Evolutionary conservation across 371 early-diverging fungal species (phyloP), one percentile per base, ranked within the genome.

Genomic region (Mucor irregularis): DNA sequence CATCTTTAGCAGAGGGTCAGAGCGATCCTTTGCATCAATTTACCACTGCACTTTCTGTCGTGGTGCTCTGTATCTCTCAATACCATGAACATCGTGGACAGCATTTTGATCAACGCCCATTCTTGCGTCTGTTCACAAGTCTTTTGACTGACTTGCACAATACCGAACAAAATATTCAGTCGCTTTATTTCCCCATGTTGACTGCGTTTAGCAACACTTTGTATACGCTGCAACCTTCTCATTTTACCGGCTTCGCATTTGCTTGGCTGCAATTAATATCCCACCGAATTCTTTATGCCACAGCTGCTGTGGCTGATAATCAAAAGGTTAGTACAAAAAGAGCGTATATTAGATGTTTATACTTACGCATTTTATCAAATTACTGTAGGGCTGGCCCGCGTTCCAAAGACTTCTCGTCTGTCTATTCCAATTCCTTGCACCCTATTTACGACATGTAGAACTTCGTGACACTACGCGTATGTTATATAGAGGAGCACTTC

Each of bases 201-300:
- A 83, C 80, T 13, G 79, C 89, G 14, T 75, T 92, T 33, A 84
- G 90, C 60, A 90, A 93, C 55, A 86, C 92, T 2, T 82, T 98
- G 66, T 82, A 87, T 57, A 88, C 90, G 3, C 62, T 98, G 42
- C 90, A 88, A 55, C 99, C 99, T 11, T 63, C 80, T n/a, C 82
- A 88, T 57, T 83, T 95, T 54, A 93, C 99, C 19, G 96, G 96
- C 11, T 97, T 97, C 67, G 83, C 91, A 10, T 96, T 96, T 73
- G 90, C 92, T n/a, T 98, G 99, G 99, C 76, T 97, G 22, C 88
- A 90, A 59, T 75, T 98, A 31, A 87, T 96, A 21, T 91, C 95
- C 4, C 96, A 98, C 66, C 82, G 96, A 0, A n/a, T 81, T 86
- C 52, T 94, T 96, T 60, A 89, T 98, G 90, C 93, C 97, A 24